Evolutionary conservation across 371 early-diverging fungal species (phyloP).

Genomic region (Dichotomocladium elegans): DNA sequence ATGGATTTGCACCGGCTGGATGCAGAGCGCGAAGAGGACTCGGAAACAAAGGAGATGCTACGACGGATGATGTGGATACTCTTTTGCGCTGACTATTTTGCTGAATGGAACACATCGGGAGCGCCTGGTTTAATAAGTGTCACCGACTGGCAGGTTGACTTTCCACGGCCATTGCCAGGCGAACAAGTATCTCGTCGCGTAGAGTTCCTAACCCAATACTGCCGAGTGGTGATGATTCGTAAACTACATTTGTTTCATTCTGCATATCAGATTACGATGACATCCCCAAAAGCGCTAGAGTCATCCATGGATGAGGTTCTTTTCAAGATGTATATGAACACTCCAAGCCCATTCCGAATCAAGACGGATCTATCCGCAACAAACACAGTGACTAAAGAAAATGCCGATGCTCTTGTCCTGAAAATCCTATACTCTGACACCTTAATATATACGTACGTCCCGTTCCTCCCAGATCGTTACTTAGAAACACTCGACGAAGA

Average conservation of each 20-base stretch:
- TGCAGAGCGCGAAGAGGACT: constrained; percentile 6
- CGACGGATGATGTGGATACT: constrained; percentile 44
- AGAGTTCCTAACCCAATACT: constrained; percentile 29
- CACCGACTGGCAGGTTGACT: constrained; percentile 39
- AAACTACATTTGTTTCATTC: constrained; percentile 37
- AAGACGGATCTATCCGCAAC: constrained; percentile 8
- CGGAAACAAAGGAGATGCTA: constrained; percentile 25
- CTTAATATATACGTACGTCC: constrained; percentile 23
- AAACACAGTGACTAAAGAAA: constrained; percentile 9
- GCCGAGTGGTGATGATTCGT: constrained; percentile 33
- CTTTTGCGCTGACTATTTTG: constrained; percentile 41
- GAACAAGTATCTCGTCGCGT: constrained; percentile 16
- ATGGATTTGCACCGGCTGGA: constrained; percentile 39
- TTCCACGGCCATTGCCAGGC: constrained; percentile 27
- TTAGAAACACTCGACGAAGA: constrained; percentile 24
- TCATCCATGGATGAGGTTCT: constrained; percentile 21
- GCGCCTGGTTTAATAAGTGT: constrained; percentile 28
- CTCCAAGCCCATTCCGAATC: constrained; percentile 26
- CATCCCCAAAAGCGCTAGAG: constrained; percentile 21
- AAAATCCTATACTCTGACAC: constrained; percentile 31
- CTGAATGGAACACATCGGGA: constrained; percentile 32
- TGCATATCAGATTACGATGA: constrained; percentile 21
- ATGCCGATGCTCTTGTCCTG: constrained; percentile 27
- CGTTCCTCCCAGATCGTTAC: constrained; percentile 31
- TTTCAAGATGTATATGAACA: constrained; percentile 25